Conservation (phyloP, 2,329 filamentous ascomycete species). For the Bipolaris gigantea region DNA sequence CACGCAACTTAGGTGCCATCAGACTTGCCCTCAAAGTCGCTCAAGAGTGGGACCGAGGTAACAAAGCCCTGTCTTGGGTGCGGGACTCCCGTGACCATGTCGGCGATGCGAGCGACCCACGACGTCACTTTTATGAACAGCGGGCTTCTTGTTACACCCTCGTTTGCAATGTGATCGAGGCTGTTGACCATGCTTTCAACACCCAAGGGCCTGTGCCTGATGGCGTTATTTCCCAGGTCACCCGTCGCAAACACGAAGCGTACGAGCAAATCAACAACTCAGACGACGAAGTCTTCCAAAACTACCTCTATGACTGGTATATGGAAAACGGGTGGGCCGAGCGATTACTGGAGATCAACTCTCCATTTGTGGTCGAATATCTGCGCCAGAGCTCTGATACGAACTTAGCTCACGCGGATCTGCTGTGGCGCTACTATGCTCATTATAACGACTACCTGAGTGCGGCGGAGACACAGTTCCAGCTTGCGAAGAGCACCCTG, state of each 20-base stretch:
- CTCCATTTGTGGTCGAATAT: conserved; percentile 83
- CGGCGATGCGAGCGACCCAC: conserved; percentile 67
- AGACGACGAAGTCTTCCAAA: conserved; percentile 91
- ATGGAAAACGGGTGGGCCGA: conserved; percentile 81
- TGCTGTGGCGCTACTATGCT: conserved; percentile 90
- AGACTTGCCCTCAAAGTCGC: conserved; percentile 84
- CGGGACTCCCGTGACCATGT: conserved; percentile 77
- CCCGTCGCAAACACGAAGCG: conserved; percentile 81
- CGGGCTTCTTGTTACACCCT: conserved; percentile 82
- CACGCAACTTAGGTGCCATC: conserved; percentile 65
- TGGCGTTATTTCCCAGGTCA: conserved; percentile 73
- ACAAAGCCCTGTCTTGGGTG: conserved; percentile 81
- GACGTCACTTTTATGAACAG: conserved; percentile 67
- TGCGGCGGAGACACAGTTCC: conserved; percentile 82
- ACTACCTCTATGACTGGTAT: conserved; percentile 98
- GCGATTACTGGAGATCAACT: conserved; percentile 80
- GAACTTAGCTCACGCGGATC: conserved; percentile 78
- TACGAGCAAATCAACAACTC: conserved; percentile 88
- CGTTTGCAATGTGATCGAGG: conserved; percentile 78
- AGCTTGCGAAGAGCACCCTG: conserved; percentile 83
- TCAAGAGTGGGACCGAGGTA: conserved; percentile 81
- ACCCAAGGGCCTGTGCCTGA: conserved; percentile 74
- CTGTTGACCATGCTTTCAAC: conserved; percentile 72
- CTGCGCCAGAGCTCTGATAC: conserved; percentile 74
- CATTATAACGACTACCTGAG: conserved; percentile 82